phyloP scores from a whole-genome alignment of 2,329 filamentous ascomycete genomes.

The Emergomyces pasteurianus region DNA sequence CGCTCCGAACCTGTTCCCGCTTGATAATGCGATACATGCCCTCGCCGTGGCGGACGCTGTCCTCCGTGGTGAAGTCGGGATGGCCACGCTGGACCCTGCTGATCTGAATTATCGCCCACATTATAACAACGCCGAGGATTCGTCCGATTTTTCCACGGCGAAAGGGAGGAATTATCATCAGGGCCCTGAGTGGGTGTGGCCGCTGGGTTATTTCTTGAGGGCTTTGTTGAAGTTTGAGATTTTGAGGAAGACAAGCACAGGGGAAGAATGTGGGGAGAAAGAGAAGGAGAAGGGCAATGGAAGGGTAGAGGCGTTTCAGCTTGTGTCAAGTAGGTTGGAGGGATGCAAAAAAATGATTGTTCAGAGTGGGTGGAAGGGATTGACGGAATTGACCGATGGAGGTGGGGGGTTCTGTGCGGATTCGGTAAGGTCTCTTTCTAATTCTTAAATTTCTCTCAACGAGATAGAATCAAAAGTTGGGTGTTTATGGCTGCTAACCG shows the following conservation, averaged over 20 bases:
- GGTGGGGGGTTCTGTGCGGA: slow-evolving; percentile 72
- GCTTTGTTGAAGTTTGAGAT: slow-evolving; percentile 87
- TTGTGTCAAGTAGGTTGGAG: slow-evolving; percentile 70
- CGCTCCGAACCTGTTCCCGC: slow-evolving; percentile 75
- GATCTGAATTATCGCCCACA: slow-evolving; percentile 91
- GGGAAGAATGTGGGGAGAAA: slow-evolving; percentile 29
- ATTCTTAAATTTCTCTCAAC: background rate
- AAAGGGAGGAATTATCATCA: slow-evolving; percentile 98
- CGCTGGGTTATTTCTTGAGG: slow-evolving; percentile 86
- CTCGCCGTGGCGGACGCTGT: slow-evolving; percentile 67
- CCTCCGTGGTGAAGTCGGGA: slow-evolving; percentile 77
- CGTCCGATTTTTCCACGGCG: slow-evolving; percentile 74
- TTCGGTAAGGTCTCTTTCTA: slow-evolving; percentile 51
- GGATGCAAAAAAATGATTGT: slow-evolving; percentile 78
- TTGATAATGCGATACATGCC: slow-evolving; percentile 63
- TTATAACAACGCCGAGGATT: slow-evolving; percentile 93
- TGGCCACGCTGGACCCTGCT: slow-evolving; percentile 86
- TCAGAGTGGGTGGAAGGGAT: slow-evolving; percentile 72
- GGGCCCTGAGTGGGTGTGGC: slow-evolving; percentile 97
- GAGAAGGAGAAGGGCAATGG: background rate
- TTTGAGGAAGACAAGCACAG: slow-evolving; percentile 53
- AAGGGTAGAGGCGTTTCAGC: slow-evolving; percentile 84
- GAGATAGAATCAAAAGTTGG: background rate
- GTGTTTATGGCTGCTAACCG: slow-evolving; percentile 7
- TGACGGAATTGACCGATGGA: slow-evolving; percentile 90